A percentile compares a stretch with the other conserved stretches of the same genome.
phyloP scores from a whole-genome alignment of 139 green algal species.

The Desmodesmus armatus region DNA sequence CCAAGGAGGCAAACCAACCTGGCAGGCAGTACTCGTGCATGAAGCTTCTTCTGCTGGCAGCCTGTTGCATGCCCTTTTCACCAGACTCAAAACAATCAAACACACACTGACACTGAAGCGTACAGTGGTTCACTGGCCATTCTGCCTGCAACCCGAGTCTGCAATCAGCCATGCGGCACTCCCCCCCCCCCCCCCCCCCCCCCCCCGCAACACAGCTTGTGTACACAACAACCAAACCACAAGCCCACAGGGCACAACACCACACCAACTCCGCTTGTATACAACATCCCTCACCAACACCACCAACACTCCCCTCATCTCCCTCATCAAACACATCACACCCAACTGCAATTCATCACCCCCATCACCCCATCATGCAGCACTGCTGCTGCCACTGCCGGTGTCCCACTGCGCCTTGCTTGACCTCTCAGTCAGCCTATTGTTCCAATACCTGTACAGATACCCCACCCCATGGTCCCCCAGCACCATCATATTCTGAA shows the following conservation, averaged over 20 bases:
- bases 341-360: neutral
- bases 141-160: too few species aligned
- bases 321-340: neutral
- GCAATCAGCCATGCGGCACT: too few species aligned
- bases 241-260: neutral
- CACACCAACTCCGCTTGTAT: neutral
- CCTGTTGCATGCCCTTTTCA: too few species aligned
- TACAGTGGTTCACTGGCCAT: too few species aligned
- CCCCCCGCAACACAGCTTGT: neutral
- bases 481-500: constrained; percentile 36
- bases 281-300: neutral
- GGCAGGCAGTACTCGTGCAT: too few species aligned
- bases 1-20: too few species aligned
- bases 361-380: neutral
- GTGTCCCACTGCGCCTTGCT: neutral
- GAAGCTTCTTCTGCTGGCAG: too few species aligned
- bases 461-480: constrained; percentile 24
- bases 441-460: constrained; percentile 31
- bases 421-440: neutral
- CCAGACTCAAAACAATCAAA: too few species aligned
- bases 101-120: too few species aligned
- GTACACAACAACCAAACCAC: neutral
- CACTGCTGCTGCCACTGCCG: constrained; percentile 1
- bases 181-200: too few species aligned
- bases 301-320: neutral